A percentile compares a stretch with the other conserved stretches of the same genome.
phyloP scores from a whole-genome alignment of 2,329 filamentous ascomycete species.

The Exophiala oligosperma region DNA sequence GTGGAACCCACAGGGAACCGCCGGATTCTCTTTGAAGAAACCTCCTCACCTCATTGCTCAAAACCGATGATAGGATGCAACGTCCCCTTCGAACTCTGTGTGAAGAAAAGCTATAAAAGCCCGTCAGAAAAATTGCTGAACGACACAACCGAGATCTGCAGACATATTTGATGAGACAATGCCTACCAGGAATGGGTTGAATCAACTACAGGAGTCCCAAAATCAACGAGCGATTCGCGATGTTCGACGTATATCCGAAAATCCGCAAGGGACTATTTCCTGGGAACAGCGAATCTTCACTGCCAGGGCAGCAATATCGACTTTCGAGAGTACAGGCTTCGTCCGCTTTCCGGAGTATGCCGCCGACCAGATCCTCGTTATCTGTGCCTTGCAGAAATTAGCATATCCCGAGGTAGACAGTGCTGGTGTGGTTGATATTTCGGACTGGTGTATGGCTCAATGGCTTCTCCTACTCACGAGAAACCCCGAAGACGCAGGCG shows the following conservation, averaged over 20 bases:
- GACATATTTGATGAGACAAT: conserved; percentile 1
- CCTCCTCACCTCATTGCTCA: no score
- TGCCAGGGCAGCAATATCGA: conserved; percentile 17
- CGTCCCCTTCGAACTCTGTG: not conserved
- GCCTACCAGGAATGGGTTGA: conserved; percentile 11
- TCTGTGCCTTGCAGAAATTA: conserved; percentile 44
- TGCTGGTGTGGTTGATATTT: conserved; percentile 47
- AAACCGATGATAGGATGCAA: no score
- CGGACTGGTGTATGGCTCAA: conserved; percentile 51
- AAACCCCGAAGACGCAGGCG: conserved; percentile 45
- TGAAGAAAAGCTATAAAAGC: conserved; percentile 6
- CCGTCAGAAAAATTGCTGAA: not conserved
- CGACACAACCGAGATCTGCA: not conserved
- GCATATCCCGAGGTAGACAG: conserved; percentile 52
- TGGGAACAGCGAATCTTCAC: conserved; percentile 13
- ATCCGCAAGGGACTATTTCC: not conserved
- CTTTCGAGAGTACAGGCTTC: conserved; percentile 14
- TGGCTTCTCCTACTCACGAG: conserved; percentile 48
- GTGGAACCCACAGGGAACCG: not conserved
- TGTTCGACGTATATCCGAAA: conserved; percentile 16
- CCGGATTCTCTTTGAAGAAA: no score
- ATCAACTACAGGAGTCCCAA: conserved; percentile 3
- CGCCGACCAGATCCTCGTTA: conserved; percentile 16
- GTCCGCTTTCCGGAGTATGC: conserved; percentile 10
- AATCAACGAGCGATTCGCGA: conserved; percentile 15